Evolutionary conservation across 768 basidiomycete species (phyloP), one percentile per base, ranked within the genome.

Genomic region (Tulasnella sp.): DNA sequence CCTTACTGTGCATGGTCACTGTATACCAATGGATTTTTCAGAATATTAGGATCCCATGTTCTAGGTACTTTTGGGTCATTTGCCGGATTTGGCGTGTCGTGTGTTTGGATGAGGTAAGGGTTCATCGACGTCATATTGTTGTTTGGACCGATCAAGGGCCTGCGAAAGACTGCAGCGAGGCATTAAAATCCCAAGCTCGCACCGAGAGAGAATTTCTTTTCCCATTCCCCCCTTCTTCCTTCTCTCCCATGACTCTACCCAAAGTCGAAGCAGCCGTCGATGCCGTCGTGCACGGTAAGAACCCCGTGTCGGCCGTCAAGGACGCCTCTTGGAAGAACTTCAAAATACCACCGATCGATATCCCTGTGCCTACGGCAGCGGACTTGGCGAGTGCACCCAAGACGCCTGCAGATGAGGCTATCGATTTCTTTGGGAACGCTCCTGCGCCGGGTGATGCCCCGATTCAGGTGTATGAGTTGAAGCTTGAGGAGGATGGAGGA

Each of bases 351-450:
- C 32, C 32, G 15, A 35, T 51, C 49, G 49, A 32, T 8, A 51
- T 51, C n/a, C 51, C 52, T 11, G 32, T 36, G 31, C 40, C 51
- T 54, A 25, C 50, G 34, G 48, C 23, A 25, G 48, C 40, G 14
- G 39, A 29, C 7, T 41, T 17, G 40, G 39, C 53, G 4, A 40
- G 51, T 55, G 83, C 83, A 0, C 87, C 86, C 34, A 86, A 80
- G 73, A 96, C 92, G 2, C 92, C 91, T 35, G 91, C 92, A 37
- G 90, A 94, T 67, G 91, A 94, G 67, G 91, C 82, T 23, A 79
- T 92, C 67, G 83, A 84, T 34, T 96, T 88, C 73, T 96, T 96
- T 64, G 75, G 84, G 63, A 77, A 80, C 3, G 68, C 72, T 27
- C 63, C 73, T 48, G 68, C 64, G 6, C 68, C 72, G 14, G 78